These are phyloP conservation scores for Plicaturopsis crispa DNA, from an alignment of 768 basidiomycete species.

Conservation along the genomic window DNA sequence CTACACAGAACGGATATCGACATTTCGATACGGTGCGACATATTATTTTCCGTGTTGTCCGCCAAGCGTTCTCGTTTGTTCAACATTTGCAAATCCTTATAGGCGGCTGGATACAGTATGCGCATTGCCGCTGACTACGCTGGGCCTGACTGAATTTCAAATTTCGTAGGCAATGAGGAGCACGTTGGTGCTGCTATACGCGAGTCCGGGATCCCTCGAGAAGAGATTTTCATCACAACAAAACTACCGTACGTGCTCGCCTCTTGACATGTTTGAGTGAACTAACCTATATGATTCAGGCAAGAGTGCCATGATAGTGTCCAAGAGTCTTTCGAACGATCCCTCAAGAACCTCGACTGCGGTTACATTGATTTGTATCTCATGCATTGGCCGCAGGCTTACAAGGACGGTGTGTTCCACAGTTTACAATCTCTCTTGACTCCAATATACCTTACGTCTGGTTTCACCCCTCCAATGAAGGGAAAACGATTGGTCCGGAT, in stretches of 20 bases:
- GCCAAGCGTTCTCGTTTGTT: neutral
- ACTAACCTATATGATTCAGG: conserved; percentile 14
- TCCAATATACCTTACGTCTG: conserved; percentile 5
- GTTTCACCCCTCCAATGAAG: conserved; percentile 13
- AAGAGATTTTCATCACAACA: conserved; percentile 32
- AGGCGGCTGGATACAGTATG: conserved; percentile 7
- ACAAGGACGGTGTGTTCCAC: conserved; percentile 10
- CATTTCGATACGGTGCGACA: conserved; percentile 28
- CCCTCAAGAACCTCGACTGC: conserved; percentile 24
- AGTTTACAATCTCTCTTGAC: neutral
- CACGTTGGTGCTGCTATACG: conserved; percentile 30
- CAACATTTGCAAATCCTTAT: neutral
- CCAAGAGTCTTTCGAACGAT: conserved; percentile 22
- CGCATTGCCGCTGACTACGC: neutral
- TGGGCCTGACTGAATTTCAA: neutral
- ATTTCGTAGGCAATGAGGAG: conserved; percentile 18
- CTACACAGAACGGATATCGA: conserved; percentile 22
- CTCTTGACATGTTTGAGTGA: conserved; percentile 12
- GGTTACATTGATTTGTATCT: conserved; percentile 45
- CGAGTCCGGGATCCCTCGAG: conserved; percentile 30
- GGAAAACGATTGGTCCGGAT: conserved; percentile 10
- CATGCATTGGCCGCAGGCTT: conserved; percentile 30
- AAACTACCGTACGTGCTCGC: conserved; percentile 24
- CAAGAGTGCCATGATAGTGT: conserved; percentile 27
- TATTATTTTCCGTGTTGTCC: neutral